phyloP scores from a whole-genome alignment of 768 basidiomycete genomes.

The Tricholoma matsutake region DNA sequence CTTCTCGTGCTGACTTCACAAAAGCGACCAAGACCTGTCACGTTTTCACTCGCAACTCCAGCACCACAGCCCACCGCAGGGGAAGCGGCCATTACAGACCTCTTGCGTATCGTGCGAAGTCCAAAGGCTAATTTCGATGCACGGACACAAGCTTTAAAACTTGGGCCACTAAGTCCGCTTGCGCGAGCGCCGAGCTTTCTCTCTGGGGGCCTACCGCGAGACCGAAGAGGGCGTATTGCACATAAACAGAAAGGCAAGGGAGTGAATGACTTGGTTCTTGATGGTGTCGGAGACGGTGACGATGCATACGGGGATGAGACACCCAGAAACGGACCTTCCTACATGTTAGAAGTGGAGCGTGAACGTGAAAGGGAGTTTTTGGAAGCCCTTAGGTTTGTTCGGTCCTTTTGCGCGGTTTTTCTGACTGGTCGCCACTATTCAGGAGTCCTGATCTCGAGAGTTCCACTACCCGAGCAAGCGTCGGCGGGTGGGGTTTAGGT shows the following conservation, averaged over 20 bases:
- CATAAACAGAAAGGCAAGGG: slow-evolving; percentile 39
- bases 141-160: slow-evolving; percentile 22
- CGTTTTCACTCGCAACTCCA: slow-evolving; percentile 58
- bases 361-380: slow-evolving; percentile 55
- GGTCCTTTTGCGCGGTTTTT: background rate
- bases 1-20: slow-evolving; percentile 74
- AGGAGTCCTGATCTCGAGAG: slow-evolving; percentile 54
- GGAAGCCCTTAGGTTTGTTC: slow-evolving; percentile 45
- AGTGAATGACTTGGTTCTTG: slow-evolving; percentile 27
- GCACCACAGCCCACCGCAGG: slow-evolving; percentile 55
- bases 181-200: slow-evolving; percentile 63
- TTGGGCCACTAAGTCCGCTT: slow-evolving; percentile 23
- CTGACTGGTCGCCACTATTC: slow-evolving; percentile 2
- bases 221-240: slow-evolving; percentile 75
- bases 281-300: slow-evolving; percentile 25
- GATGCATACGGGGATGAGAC: slow-evolving; percentile 53
- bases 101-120: slow-evolving; percentile 60
- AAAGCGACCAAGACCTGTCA: slow-evolving; percentile 52
- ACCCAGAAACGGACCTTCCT: slow-evolving; percentile 40
- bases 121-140: slow-evolving; percentile 42
- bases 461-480: slow-evolving; percentile 40
- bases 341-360: slow-evolving; percentile 37
- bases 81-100: slow-evolving; percentile 65
- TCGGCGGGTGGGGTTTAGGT: slow-evolving; percentile 78
- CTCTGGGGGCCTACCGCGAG: slow-evolving; percentile 69